Evolutionary conservation across 768 basidiomycete genomes (phyloP), one percentile per base, ranked within the genome.

Genomic region (Ephemerocybe angulata): DNA sequence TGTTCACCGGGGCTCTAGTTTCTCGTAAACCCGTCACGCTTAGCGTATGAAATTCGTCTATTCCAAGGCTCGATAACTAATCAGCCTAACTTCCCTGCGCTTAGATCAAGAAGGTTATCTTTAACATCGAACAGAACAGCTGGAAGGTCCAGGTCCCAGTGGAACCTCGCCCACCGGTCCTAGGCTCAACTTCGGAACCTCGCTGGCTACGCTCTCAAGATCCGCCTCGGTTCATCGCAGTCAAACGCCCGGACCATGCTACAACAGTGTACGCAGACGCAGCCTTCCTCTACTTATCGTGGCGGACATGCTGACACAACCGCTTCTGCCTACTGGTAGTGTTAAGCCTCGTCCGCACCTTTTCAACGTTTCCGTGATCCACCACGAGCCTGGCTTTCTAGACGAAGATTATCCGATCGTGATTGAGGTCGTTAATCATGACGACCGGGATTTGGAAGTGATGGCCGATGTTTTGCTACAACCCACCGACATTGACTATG

Each of bases 331-430:
- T 8, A 10, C 21, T 3, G 29, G 27, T 21, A 90, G 87, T 21
- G 79, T 90, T 38, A 82, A 79, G 47, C 78, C 86, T 58, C 81
- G 81, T 21, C 77, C 84, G 0, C 90, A 90, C 57, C 67, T 69
- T 0, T 62, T 96, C 3, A 61, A 69, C 3, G 70, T 90, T 19
- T 70, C 74, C 0, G 65, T 94, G 42, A 67, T 74, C 1, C 86
- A 93, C 54, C 70, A 79, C 0, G 67, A 78, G 1, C 88, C 89
- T 0, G 92, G 91, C 1, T 90, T 87, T 66, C 68, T 96, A 31
- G 86, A 89, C 58, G 95, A 97, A 67, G 77, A 80, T 42, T 90
- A 88, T 63, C 85, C 88, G 0, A 86, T 98, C 60, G 65, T 67
- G 11, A 73, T 98, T 38, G 76, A 82, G 43, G 76, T 96, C 13